Conservation (phyloP, 305 asterid species). For the Solanum hybrid region DNA sequence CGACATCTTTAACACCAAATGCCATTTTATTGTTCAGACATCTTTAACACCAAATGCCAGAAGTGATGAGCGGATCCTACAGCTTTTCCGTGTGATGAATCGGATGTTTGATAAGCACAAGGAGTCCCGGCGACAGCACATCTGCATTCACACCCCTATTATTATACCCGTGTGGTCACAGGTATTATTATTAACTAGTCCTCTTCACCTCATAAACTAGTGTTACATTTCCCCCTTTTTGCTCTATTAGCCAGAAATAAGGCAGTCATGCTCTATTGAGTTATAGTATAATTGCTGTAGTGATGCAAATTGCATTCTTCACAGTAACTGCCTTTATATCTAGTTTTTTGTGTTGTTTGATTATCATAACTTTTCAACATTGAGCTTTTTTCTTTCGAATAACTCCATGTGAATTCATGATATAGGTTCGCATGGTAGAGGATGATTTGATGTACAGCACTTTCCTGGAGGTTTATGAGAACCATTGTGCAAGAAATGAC, state of each 20-base stretch:
- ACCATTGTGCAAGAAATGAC: conserved; percentile 93
- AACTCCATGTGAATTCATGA: not conserved
- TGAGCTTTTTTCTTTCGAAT: not conserved
- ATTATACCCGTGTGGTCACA: conserved; percentile 99
- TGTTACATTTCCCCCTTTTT: not conserved
- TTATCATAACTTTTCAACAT: not conserved
- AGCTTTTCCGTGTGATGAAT: conserved; percentile 96
- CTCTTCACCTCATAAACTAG: not conserved
- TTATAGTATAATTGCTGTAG: not conserved
- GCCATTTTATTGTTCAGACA: conserved; percentile 97
- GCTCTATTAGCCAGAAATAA: not conserved
- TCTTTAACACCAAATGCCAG: conserved; percentile 98
- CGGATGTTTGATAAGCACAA: conserved; percentile 97
- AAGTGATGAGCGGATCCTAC: conserved; percentile 98
- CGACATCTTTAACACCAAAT: conserved; percentile 65
- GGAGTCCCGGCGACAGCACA: conserved; percentile 97
- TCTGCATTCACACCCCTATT: conserved; percentile 90
- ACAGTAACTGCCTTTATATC: not conserved
- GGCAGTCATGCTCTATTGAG: not conserved
- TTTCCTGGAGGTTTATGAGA: conserved; percentile 96
- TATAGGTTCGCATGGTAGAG: conserved; percentile 97
- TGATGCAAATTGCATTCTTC: not conserved
- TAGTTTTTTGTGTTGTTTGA: not conserved
- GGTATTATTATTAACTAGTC: conserved; percentile 43
- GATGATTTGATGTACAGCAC: conserved; percentile 98